Base-by-base conservation (phyloP, 805 yeast genomes). In the Kuraishia floccosa region DNA sequence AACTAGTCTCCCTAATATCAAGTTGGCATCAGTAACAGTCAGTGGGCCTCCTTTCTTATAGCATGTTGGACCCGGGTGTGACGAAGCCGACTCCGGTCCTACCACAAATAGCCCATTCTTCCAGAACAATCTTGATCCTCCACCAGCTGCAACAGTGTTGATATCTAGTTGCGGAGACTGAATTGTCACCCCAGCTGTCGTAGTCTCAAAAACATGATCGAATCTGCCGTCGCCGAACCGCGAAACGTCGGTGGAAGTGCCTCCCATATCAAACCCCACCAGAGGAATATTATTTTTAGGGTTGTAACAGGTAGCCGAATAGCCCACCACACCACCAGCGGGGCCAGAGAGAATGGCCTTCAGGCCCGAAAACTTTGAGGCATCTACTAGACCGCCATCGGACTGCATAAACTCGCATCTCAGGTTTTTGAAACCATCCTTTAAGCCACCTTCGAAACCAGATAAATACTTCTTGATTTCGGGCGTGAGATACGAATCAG, bases 261-360 rank as follows among this genome's bases (percentile, higher is more conserved):
- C 94, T 29, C 94, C 94, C 87, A 83, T 81, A 52, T 83, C 94
- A 41, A 83, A 80, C 0, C 91, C 93, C 34, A 83, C 69, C 28
- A 80, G 60, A 0, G 94, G 87, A 16, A 67, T 64, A 9, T 56
- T 54, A 33, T 68, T 67, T n/a, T 54, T 44, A 1, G 56, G 53
- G 36, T 72, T 63, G 48, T 65, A 85, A 37, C 94, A 82, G 0
- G 97, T 87, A 31, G 72, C 67, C 0, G 95, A 83, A 43, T 75
- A 83, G 0, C 97, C 97, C 20, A 89, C 96, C 35, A 89, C 94
- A 30, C 97, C 97, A 24, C 97, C 97, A 9, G 97, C 97, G 2
- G 97, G 97, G 2, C 97, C 97, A 1, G 96, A 84, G 23, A 89
- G 56, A 30, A 89, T 81, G 3, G 97, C 94, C 41, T 75, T 68